A percentile compares a stretch with the other conserved stretches of the same genome.
Evolutionary conservation across 2,329 filamentous ascomycete species (phyloP).

Genomic region (Sphaerulina vaccinii): DNA sequence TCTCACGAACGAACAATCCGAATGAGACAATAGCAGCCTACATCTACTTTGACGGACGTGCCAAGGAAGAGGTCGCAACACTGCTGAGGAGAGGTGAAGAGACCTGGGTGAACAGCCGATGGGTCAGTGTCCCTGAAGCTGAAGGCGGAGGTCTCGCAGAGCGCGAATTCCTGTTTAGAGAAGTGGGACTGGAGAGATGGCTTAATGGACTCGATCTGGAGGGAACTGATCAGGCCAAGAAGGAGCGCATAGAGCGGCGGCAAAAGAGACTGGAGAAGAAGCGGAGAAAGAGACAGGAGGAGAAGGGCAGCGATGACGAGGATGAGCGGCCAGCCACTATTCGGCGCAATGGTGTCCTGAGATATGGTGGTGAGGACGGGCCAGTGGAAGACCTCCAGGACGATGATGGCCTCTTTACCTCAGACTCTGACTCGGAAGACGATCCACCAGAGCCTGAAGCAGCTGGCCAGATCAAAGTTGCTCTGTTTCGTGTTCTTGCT

Average conservation of each 20-base stretch:
- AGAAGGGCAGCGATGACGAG: constrained; percentile 53
- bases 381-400: constrained; percentile 69
- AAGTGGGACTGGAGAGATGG: constrained; percentile 94
- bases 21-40: constrained; percentile 98
- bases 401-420: constrained; percentile 63
- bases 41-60: constrained; percentile 95
- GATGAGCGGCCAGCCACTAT: constrained; percentile 42
- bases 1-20: constrained; percentile 84
- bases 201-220: constrained; percentile 88
- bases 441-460: constrained; percentile 88
- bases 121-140: constrained; percentile 88
- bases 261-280: constrained; percentile 70
- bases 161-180: constrained; percentile 93
- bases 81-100: constrained; percentile 89
- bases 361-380: constrained; percentile 75
- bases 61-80: constrained; percentile 96
- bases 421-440: constrained; percentile 70
- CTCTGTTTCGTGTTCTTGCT: constrained; percentile 89
- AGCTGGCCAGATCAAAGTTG: constrained; percentile 96
- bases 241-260: constrained; percentile 69
- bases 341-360: constrained; percentile 59
- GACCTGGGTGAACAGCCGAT: constrained; percentile 98
- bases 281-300: constrained; percentile 63
- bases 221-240: constrained; percentile 74
- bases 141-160: constrained; percentile 94